Conservation (phyloP, 108 stramenopile genomes). For the Nitzschia inconspicua region DNA sequence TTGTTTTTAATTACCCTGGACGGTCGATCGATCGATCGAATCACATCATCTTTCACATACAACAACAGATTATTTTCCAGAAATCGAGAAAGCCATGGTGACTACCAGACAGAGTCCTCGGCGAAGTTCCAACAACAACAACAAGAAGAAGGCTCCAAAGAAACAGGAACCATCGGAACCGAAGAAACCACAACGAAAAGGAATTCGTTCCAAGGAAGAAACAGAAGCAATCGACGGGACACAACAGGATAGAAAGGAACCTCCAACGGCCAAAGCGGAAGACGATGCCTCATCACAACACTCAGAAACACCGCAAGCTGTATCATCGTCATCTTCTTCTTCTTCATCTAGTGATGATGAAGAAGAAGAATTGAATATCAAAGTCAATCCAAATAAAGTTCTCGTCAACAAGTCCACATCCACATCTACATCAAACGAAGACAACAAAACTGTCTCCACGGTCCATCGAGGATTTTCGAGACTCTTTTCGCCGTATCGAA, state of each 20-base stretch:
- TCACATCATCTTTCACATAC: too few species aligned
- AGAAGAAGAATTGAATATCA: neutral
- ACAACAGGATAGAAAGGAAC: neutral
- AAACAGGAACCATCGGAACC: neutral
- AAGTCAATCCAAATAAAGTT: too few species aligned
- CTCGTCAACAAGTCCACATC: too few species aligned
- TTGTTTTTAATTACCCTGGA: too few species aligned
- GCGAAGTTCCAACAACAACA: neutral
- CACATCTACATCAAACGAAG: too few species aligned
- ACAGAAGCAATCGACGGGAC: neutral
- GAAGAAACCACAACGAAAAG: neutral
- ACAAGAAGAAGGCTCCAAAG: neutral
- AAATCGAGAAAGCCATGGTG: too few species aligned
- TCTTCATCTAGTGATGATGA: too few species aligned
- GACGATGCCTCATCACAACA: neutral
- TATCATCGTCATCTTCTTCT: constrained; percentile 7
- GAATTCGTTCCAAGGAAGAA: neutral
- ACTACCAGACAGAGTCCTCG: neutral
- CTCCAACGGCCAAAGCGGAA: neutral
- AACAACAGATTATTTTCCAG: too few species aligned
- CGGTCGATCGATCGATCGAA: too few species aligned
- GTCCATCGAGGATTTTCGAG: constrained; percentile 51
- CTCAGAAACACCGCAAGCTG: constrained; percentile 1
- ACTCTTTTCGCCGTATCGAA: constrained; percentile 70
- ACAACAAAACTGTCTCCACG: neutral